Percentiles rank a stretch among this genome's conserved stretches.
Evolutionary conservation across 1,139 yeast species (phyloP).

Genomic region (Schwanniomyces etchellsii): DNA sequence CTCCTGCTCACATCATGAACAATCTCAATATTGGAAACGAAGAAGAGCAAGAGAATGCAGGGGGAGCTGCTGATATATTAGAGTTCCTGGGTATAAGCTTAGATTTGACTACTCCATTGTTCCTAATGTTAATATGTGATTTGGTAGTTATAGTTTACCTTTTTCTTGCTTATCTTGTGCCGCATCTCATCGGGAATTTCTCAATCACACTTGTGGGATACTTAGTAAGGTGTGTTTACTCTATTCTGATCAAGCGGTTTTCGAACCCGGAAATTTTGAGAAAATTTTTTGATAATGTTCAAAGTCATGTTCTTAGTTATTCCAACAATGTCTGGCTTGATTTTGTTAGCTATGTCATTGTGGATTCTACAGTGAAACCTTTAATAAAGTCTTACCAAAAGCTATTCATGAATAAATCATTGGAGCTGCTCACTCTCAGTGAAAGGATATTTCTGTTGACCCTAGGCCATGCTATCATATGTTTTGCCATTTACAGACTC

Average conservation of each 20-base stretch:
- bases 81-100: conserved; percentile 34
- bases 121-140: conserved; percentile 34
- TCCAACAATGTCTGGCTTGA: conserved; percentile 8
- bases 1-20: conserved; percentile 1
- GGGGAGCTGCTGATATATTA: conserved; percentile 22
- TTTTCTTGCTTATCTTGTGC: conserved; percentile 46
- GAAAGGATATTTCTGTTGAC: conserved; percentile 31
- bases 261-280: not conserved
- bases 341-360: conserved; percentile 6
- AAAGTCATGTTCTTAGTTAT: not conserved
- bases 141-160: conserved; percentile 38
- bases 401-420: conserved; percentile 12
- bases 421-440: conserved; percentile 13
- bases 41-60: conserved; percentile 4
- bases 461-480: conserved; percentile 35
- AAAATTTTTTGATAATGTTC: not conserved
- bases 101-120: conserved; percentile 30
- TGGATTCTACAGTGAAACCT: conserved; percentile 13
- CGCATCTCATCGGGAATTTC: conserved; percentile 45
- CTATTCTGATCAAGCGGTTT: not conserved
- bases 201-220: conserved; percentile 13
- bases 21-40: conserved; percentile 2
- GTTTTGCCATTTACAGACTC: conserved; percentile 19
- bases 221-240: not conserved
- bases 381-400: conserved; percentile 11